Evolutionary conservation across 164 flowering plant species (phyloP).

Genomic region (Brasenia schreberi): DNA sequence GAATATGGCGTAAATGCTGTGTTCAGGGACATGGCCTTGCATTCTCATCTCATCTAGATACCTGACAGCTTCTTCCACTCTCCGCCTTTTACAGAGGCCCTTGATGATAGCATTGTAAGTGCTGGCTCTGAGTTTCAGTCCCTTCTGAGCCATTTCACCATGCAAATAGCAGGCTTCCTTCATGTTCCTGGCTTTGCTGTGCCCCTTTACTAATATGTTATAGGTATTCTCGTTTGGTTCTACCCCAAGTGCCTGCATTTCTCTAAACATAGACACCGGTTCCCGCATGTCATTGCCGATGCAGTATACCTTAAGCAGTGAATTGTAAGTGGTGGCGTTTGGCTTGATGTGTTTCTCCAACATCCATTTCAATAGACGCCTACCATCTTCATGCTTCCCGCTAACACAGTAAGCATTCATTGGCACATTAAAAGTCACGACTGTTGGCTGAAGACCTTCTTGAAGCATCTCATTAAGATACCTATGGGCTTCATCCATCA

Average conservation of each 20-base stretch:
- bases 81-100: constrained; percentile 19
- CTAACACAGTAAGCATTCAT: constrained; percentile 39
- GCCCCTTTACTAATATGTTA: constrained; percentile 23
- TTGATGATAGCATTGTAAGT: constrained; percentile 25
- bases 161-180: constrained; percentile 22
- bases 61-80: constrained; percentile 14
- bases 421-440: constrained; percentile 38
- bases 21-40: constrained; percentile 13
- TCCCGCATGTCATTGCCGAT: constrained; percentile 18
- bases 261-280: constrained; percentile 14
- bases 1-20: constrained; percentile 13
- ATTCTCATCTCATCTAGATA: constrained; percentile 21
- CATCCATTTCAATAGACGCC: constrained; percentile 28
- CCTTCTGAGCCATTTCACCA: constrained; percentile 15
- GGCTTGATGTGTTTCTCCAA: constrained; percentile 29
- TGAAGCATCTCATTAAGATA: constrained; percentile 23
- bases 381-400: constrained; percentile 45
- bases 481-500: constrained; percentile 17
- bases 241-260: constrained; percentile 17
- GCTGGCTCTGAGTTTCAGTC: constrained; percentile 15
- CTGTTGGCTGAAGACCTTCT: constrained; percentile 21
- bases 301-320: constrained; percentile 22
- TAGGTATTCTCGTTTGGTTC: constrained; percentile 18
- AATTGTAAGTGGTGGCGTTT: constrained; percentile 23
- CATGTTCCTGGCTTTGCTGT: constrained; percentile 24